These are phyloP conservation scores for Aspergillus pseudoviridinutans DNA, from an alignment of 2,329 filamentous ascomycete genomes.

Conservation along the genomic window DNA sequence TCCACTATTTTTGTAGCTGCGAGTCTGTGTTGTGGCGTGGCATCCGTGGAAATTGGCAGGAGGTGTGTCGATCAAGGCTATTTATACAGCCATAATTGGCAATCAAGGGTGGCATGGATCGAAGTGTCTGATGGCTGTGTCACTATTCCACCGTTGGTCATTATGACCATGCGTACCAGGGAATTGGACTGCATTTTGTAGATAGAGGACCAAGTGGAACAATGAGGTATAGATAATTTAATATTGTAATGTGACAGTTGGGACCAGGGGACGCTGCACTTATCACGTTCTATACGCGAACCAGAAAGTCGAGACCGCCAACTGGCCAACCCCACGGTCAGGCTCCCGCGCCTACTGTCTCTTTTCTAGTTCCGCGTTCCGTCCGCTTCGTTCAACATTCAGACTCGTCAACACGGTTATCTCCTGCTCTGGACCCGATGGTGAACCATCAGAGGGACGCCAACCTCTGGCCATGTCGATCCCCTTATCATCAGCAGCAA, in stretches of 20 bases:
- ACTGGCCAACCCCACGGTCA: neutral
- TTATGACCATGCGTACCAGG: too few relatives aligned
- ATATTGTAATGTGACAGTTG: too few relatives aligned
- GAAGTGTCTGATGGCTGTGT: too few relatives aligned
- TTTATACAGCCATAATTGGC: neutral
- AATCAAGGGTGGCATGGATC: neutral
- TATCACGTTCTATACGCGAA: neutral
- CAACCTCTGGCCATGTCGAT: slow-evolving; percentile 20
- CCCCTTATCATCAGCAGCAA: slow-evolving; percentile 16
- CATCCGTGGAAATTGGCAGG: neutral
- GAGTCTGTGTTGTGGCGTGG: neutral
- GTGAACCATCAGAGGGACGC: slow-evolving; percentile 5
- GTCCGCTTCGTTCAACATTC: neutral
- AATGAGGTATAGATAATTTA: too few relatives aligned
- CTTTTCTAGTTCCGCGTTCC: neutral
- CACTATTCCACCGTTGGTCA: too few relatives aligned
- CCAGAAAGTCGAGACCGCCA: neutral
- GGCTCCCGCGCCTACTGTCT: neutral
- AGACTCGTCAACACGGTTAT: neutral
- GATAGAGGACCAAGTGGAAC: too few relatives aligned
- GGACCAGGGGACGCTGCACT: neutral
- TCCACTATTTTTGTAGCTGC: slow-evolving; percentile 7
- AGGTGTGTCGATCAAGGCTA: slow-evolving; percentile 5
- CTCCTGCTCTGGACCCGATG: slow-evolving; percentile 5
- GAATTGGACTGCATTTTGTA: too few relatives aligned